phyloP scores from a whole-genome alignment of 2,329 filamentous ascomycete genomes.

The Pleoardoris graminearum region DNA sequence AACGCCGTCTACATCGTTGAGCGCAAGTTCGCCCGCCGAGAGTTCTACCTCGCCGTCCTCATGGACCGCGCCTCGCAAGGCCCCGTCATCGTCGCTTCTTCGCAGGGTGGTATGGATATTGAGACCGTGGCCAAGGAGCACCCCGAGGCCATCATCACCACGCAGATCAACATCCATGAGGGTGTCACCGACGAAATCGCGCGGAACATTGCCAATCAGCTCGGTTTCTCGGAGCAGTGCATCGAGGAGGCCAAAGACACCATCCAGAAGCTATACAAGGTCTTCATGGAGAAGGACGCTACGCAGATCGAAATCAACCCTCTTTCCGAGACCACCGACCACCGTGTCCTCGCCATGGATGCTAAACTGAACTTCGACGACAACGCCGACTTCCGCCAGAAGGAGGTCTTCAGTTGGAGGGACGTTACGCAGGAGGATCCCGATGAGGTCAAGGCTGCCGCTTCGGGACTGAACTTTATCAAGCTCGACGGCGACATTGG shows the following conservation, averaged over 20 bases:
- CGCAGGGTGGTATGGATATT: conserved; percentile 99
- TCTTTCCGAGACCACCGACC: conserved; percentile 95
- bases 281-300: conserved; percentile 97
- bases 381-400: conserved; percentile 97
- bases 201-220: conserved; percentile 81
- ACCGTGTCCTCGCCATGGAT: conserved; percentile 98
- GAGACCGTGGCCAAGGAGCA: conserved; percentile 98
- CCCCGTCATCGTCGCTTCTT: conserved; percentile 96
- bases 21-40: conserved; percentile 97
- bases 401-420: conserved; percentile 92
- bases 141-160: conserved; percentile 93
- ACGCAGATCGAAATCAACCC: conserved; percentile 99
- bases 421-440: conserved; percentile 95
- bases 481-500: conserved; percentile 99
- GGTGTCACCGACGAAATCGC: conserved; percentile 97
- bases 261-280: conserved; percentile 98
- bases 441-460: conserved; percentile 94
- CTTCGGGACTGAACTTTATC: conserved; percentile 98
- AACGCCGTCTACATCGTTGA: conserved; percentile 99
- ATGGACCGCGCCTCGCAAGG: conserved; percentile 93
- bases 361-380: conserved; percentile 99
- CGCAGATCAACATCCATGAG: conserved; percentile 87
- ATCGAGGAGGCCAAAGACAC: conserved; percentile 92
- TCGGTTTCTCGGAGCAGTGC: conserved; percentile 98
- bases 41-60: conserved; percentile 98